phyloP scores from a whole-genome alignment of 2,329 filamentous ascomycete genomes.

The Colletotrichum graminicola region DNA sequence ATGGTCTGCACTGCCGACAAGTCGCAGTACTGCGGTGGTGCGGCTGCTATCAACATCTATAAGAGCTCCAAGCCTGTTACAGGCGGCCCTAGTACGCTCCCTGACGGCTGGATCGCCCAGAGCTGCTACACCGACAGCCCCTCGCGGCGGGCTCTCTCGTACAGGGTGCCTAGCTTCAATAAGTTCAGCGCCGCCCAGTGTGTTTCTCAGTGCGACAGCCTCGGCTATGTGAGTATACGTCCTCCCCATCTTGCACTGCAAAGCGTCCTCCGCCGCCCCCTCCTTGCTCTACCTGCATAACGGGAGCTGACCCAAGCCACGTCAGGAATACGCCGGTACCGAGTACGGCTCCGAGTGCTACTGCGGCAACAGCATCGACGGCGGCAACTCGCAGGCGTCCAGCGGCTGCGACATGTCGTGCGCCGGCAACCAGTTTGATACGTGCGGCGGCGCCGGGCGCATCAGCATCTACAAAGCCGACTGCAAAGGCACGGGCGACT shows the following conservation, averaged over 20 bases:
- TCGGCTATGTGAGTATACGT: conserved; percentile 5
- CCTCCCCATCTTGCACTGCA: neutral
- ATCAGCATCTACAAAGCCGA: conserved; percentile 53
- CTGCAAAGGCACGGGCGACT: neutral
- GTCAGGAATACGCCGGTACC: conserved; percentile 58
- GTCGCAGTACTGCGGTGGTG: conserved; percentile 58
- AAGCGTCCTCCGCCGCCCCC: neutral
- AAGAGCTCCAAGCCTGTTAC: conserved; percentile 51
- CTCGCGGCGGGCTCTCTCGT: neutral
- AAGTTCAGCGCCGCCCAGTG: conserved; percentile 25
- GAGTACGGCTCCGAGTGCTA: conserved; percentile 66
- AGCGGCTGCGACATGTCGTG: conserved; percentile 65
- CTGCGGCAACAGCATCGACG: conserved; percentile 63
- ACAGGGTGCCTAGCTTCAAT: neutral
- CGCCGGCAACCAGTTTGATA: conserved; percentile 58
- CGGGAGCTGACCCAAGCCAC: neutral
- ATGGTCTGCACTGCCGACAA: conserved; percentile 64
- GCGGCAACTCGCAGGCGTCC: conserved; percentile 44
- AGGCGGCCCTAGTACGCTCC: conserved; percentile 43
- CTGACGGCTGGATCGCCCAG: neutral
- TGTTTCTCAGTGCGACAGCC: conserved; percentile 1
- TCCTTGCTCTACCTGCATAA: neutral
- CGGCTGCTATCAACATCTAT: conserved; percentile 55
- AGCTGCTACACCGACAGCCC: conserved; percentile 22
- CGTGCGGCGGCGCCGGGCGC: conserved; percentile 58